Base-by-base conservation (phyloP, 2,329 filamentous ascomycete genomes). In the Dendrostoma leiphaemia region DNA sequence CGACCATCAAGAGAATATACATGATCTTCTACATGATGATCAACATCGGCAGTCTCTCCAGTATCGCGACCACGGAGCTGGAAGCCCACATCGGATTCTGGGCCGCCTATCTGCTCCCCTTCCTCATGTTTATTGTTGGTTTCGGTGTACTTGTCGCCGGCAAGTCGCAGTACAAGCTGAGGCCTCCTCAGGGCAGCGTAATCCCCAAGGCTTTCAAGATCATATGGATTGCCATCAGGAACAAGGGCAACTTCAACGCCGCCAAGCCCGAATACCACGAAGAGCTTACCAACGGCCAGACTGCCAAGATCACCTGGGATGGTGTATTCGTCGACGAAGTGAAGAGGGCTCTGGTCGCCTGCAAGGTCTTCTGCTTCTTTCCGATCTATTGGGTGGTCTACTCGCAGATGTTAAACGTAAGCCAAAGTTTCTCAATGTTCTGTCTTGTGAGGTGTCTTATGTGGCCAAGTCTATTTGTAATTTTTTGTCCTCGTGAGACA, bases 301-400 rank as follows among this genome's bases (percentile, higher is more conserved):
- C 68, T 77, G 76, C 75, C 64, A 69, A 79, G 6, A 49, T 82
- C 24, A 73, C 76, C 0, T 90, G 87, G 85, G 80, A 88, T 51
- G 85, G 90, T 62, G 77, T 80, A 61, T 91, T 90, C 61, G 74
- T 91, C 47, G 85, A 89, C 3, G 88, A 91, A 65, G 73, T 91
- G 47, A 87, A 86, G 72, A 84, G 85, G 75, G 65, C 74, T 1
- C 67, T 79, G 6, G 67, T 88, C 79, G 88, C 86, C 15, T 91
- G 87, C 76, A 84, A 86, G 62, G 85, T 90, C 51, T 90, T 90
- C 58, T 64, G 78, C 59, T 85, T 85, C 65, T 84, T 60, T 13
- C 83, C 84, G 31, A 76, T 86, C 61, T 88, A 83, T 73, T 88
- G 83, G 82, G 75, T 89, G 24, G 80, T 82, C 59, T 89, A 88